Percentiles rank a stretch among this genome's conserved stretches.
These are phyloP conservation scores for Didymella segeticola DNA, from an alignment of 2,329 filamentous ascomycete species.

Conservation along the genomic window DNA sequence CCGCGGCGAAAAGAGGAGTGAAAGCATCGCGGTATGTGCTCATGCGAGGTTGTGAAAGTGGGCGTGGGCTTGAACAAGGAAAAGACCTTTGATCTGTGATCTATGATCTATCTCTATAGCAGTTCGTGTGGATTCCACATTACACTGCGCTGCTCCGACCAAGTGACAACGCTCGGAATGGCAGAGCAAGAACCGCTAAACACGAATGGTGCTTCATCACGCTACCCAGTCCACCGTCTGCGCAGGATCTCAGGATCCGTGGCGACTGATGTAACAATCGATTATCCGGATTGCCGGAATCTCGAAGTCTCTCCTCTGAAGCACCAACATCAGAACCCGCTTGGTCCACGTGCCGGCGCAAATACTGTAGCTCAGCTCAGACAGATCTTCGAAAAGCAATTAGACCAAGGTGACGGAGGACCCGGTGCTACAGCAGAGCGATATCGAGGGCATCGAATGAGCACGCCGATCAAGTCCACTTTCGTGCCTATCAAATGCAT, in stretches of 20 bases:
- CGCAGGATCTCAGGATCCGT: neutral
- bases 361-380: neutral
- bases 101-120: neutral
- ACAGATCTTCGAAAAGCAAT: neutral
- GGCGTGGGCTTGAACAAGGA: neutral
- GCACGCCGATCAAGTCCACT: neutral
- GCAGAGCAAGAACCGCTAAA: neutral
- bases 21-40: neutral
- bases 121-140: too few species aligned
- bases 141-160: neutral
- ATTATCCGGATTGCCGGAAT: neutral
- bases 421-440: neutral
- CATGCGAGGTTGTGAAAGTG: neutral
- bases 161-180: neutral
- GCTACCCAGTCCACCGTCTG: neutral
- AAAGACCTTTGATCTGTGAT: neutral
- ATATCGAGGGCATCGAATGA: neutral
- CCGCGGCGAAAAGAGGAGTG: neutral
- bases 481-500: neutral
- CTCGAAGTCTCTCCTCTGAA: neutral
- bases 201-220: neutral
- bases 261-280: neutral
- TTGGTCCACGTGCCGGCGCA: neutral
- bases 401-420: neutral
- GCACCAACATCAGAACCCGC: neutral